A percentile compares a stretch with the other conserved stretches of the same genome.
phyloP scores from a whole-genome alignment of 1,284 basidiomycete species.

The Paramarasmius palmivorus region DNA sequence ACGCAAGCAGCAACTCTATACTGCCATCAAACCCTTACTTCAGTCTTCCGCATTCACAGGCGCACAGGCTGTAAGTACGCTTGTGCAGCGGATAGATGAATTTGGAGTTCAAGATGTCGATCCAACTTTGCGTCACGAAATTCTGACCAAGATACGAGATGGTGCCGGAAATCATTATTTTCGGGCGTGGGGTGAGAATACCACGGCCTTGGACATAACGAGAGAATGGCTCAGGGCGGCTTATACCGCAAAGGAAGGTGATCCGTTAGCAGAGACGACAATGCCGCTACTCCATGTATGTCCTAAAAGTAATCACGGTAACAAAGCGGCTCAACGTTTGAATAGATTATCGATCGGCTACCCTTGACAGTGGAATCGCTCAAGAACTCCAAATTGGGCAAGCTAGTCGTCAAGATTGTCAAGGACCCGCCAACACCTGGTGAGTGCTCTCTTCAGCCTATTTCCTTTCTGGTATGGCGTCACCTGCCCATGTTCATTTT shows the following conservation, averaged over 20 bases:
- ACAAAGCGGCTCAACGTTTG: constrained; percentile 4
- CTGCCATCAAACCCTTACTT: constrained; percentile 52
- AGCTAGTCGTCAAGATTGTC: constrained; percentile 69
- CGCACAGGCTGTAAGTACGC: constrained; percentile 59
- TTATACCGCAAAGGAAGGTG: constrained; percentile 53
- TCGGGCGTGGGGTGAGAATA: constrained; percentile 77
- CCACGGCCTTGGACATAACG: constrained; percentile 69
- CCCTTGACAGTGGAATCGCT: constrained; percentile 70
- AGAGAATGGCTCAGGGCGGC: constrained; percentile 78
- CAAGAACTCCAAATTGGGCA: constrained; percentile 72
- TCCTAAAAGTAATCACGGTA: constrained; percentile 21
- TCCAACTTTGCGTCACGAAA: constrained; percentile 58
- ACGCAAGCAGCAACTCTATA: constrained; percentile 51
- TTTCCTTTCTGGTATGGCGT: constrained; percentile 20
- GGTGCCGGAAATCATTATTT: constrained; percentile 83
- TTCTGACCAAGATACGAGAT: constrained; percentile 76
- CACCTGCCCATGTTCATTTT: constrained; percentile 20
- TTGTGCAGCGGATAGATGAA: constrained; percentile 56
- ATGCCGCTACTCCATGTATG: constrained; percentile 84
- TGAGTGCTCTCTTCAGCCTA: constrained; percentile 44
- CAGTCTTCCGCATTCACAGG: constrained; percentile 62
- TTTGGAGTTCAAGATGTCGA: constrained; percentile 67
- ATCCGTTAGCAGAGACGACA: constrained; percentile 63
- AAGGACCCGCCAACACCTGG: constrained; percentile 69
- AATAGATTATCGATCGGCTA: constrained; percentile 76